phyloP scores from a whole-genome alignment of 2,329 filamentous ascomycete genomes.

The Corinectria fuckeliana region DNA sequence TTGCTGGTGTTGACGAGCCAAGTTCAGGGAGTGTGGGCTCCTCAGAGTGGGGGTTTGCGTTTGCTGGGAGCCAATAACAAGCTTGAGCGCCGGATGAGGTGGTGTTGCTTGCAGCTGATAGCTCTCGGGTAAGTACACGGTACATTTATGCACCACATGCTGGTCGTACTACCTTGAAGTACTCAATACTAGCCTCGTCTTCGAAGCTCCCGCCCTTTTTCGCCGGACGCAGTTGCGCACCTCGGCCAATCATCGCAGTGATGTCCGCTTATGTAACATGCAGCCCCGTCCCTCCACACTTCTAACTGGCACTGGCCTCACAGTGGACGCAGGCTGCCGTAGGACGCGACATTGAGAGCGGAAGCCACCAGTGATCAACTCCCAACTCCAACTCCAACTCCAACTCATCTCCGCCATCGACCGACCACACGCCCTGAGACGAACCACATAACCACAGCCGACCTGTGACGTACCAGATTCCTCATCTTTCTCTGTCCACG shows the following conservation, averaged over 20 bases:
- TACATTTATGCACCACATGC: not conserved
- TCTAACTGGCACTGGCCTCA: not conserved
- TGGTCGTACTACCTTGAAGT: rapidly evolving
- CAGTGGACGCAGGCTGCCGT: conserved; percentile 44
- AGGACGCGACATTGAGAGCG: conserved; percentile 45
- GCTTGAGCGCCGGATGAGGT: not conserved
- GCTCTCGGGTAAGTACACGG: conserved; percentile 23
- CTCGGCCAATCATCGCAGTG: conserved; percentile 40
- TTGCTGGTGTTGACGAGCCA: conserved; percentile 4
- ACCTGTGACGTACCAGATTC: conserved; percentile 13
- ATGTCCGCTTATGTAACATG: conserved; percentile 42
- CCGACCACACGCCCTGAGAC: not conserved
- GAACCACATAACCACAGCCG: not conserved
- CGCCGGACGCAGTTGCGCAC: conserved; percentile 13
- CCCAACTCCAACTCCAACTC: conserved; percentile 13
- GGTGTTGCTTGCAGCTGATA: conserved; percentile 7
- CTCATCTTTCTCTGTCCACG: not conserved
- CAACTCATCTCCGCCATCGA: conserved; percentile 26
- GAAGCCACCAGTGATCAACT: conserved; percentile 21
- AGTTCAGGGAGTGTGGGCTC: not conserved
- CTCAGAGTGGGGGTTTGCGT: conserved; percentile 1
- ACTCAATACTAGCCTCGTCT: not conserved
- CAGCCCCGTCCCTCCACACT: not conserved
- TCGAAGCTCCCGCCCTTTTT: conserved; percentile 25
- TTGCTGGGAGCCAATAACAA: conserved; percentile 2